Evolutionary conservation across 345 rosid genomes (phyloP).

Genomic region (Rhodamnia rubescens): DNA sequence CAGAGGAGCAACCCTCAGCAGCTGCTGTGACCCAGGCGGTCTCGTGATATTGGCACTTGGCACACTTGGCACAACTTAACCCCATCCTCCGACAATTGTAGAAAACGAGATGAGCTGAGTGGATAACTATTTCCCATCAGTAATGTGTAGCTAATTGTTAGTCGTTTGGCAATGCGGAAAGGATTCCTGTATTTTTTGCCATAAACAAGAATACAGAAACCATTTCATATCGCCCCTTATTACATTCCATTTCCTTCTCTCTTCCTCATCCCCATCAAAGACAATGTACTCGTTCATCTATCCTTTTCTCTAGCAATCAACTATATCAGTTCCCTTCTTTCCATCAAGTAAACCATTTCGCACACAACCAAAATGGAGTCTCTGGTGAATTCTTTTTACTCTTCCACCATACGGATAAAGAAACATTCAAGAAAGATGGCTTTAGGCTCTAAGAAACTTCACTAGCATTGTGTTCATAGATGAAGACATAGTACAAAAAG

Average conservation of each 20-base stretch:
- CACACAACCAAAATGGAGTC: not conserved
- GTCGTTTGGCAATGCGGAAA: not conserved
- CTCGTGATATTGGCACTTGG: slow-evolving; percentile 85
- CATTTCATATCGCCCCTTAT: not conserved
- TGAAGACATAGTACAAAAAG: not conserved
- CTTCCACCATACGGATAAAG: not conserved
- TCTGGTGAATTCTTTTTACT: not conserved
- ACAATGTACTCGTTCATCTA: not conserved
- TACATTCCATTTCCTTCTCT: not conserved
- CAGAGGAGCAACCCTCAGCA: slow-evolving; percentile 59
- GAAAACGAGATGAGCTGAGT: not conserved
- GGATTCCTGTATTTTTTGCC: not conserved
- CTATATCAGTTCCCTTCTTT: not conserved
- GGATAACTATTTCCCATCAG: not conserved
- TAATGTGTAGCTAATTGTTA: not conserved
- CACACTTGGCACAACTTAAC: slow-evolving; percentile 80
- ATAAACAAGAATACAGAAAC: not conserved
- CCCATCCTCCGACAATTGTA: not conserved
- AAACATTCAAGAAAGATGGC: not conserved
- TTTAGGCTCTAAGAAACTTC: not conserved
- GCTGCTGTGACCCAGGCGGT: slow-evolving; percentile 79
- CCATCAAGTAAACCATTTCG: not conserved
- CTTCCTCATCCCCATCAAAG: not conserved
- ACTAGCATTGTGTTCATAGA: not conserved
- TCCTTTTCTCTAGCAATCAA: not conserved